Base-by-base conservation (phyloP, 495 filamentous ascomycete genomes). In the Xylaria acuta region DNA sequence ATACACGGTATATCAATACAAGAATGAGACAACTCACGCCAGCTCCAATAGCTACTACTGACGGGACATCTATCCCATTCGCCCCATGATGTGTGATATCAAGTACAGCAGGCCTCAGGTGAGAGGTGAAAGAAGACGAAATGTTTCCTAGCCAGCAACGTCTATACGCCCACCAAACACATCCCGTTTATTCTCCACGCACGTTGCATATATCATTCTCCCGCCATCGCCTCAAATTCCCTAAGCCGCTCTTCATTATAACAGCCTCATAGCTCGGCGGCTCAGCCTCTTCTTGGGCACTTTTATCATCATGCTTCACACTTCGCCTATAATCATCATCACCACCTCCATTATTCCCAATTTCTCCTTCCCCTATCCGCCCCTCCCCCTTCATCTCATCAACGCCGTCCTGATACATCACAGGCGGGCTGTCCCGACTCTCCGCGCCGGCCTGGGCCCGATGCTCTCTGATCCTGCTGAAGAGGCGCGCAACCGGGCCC, bases 1-100 rank as follows among this genome's bases (percentile, higher is more conserved):
- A 51, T 51, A 25, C n/a, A 51, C 6, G 47, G 47, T 49, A 53
- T 36, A 53, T 45, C 47, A 38, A 67, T 67, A 53, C 45, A 65
- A 30, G 27, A 49, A 49, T 49, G 63, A 47, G 30, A 36, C 43
- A 51, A 65, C 27, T 5, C 41, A n/a, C 63, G 27, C 22, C 4
- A 49, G 38, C 43, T 65, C 27, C 41, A 34, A 64, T 47, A 34
- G 14, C 43, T 22, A 36, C 11, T 38, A 32, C 16, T n/a, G 18
- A 43, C 6, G n/a, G 47, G 5, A 5, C 1, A 25, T 14, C 0
- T 51, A 25, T 51, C n/a, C 11, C 25, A 12, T 54, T 27, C 5
- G 12, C 5, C 12, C 5, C 2, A 16, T 2, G 5, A 32, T 6
- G 9, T 56, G 12, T 18, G 5, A 32, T 18, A 32, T 32, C 27